Evolutionary conservation across 495 filamentous ascomycete genomes (phyloP).

Genomic region (Achaetomiella virescens): DNA sequence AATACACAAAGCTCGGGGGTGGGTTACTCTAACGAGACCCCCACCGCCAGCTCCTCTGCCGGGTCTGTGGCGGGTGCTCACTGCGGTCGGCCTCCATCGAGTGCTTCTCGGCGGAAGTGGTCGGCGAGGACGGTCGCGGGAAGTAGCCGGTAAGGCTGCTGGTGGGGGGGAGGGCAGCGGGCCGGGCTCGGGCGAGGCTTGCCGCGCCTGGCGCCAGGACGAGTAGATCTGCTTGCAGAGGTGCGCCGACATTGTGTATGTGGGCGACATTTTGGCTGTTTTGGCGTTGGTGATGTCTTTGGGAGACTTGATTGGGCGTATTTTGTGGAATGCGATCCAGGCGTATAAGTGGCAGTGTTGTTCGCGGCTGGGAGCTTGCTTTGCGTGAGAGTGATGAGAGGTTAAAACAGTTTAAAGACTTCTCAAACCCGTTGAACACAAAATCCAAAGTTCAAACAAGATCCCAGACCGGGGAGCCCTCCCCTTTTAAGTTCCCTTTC

Average conservation of each 20-base stretch:
- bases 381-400: too few species aligned
- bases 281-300: neutral
- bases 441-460: too few species aligned
- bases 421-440: too few species aligned
- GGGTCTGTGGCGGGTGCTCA: conserved; percentile 8
- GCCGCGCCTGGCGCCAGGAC: conserved; percentile 38
- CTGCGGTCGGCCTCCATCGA: conserved; percentile 39
- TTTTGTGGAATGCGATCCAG: too few species aligned
- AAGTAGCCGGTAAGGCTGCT: conserved; percentile 21
- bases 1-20: neutral
- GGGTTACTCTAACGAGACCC: conserved; percentile 20
- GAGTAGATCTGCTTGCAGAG: conserved; percentile 47
- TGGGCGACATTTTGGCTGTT: conserved; percentile 40
- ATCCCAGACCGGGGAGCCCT: too few species aligned
- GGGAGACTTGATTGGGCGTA: neutral
- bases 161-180: conserved; percentile 23
- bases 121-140: conserved; percentile 32
- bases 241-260: conserved; percentile 49
- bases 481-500: too few species aligned
- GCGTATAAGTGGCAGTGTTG: neutral
- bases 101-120: conserved; percentile 30
- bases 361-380: too few species aligned
- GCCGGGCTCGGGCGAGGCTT: conserved; percentile 31
- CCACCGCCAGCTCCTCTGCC: conserved; percentile 21
- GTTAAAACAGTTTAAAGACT: too few species aligned